phyloP scores from a whole-genome alignment of 202 grass and related monocot genomes.

The Hordeum pubiflorum region DNA sequence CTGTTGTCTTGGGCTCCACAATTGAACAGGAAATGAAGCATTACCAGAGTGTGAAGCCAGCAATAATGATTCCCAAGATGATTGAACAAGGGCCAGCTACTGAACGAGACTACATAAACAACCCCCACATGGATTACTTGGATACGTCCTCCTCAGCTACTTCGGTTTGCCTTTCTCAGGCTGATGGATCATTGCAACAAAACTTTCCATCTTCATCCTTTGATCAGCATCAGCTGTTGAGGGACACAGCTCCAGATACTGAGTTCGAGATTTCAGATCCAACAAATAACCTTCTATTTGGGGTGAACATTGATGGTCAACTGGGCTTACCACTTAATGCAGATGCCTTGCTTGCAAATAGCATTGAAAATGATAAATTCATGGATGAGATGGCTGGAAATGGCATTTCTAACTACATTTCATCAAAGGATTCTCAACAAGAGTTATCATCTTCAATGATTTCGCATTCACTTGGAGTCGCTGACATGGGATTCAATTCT shows the following conservation, averaged over 20 bases:
- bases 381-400: constrained; percentile 46
- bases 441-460: constrained; percentile 78
- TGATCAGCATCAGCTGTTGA: constrained; percentile 45
- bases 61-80: constrained; percentile 37
- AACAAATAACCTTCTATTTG: constrained; percentile 63
- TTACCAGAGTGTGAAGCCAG: constrained; percentile 28
- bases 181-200: constrained; percentile 65
- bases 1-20: constrained; percentile 33
- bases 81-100: constrained; percentile 33
- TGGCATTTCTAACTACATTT: constrained; percentile 44
- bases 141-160: constrained; percentile 75
- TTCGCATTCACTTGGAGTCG: constrained; percentile 69
- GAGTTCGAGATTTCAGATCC: constrained; percentile 56
- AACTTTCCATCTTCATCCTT: constrained; percentile 55
- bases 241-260: constrained; percentile 46
- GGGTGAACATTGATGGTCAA: constrained; percentile 53
- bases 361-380: constrained; percentile 55
- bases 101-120: constrained; percentile 42
- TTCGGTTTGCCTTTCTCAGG: constrained; percentile 76
- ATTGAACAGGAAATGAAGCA: constrained; percentile 31
- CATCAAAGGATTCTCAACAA: constrained; percentile 69
- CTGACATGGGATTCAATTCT: constrained; percentile 69
- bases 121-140: constrained; percentile 53
- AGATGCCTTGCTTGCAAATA: constrained; percentile 42
- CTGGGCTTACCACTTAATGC: constrained; percentile 46